A percentile compares a stretch with the other conserved stretches of the same genome.
phyloP scores from a whole-genome alignment of 345 rosid species.

The rapeseed (Brassica napus) region Da-Ae NC_063440.1:26726001-26726500 shows the following conservation, averaged over 20 bases:
- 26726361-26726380: constrained; percentile 39
- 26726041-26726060: too few species aligned
- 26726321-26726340: constrained; percentile 25
- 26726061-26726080: too few species aligned
- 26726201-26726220: not conserved
- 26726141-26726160: too few species aligned
- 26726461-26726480: constrained; percentile 12
- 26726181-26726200: too few species aligned
- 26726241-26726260: constrained; percentile 30
- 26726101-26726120: too few species aligned
- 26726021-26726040: too few species aligned
- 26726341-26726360: constrained; percentile 43
- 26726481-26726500: constrained; percentile 29
- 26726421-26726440: constrained; percentile 31
- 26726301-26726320: constrained; percentile 28
- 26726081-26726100: too few species aligned
- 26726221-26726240: constrained; percentile 15
- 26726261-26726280: not conserved
- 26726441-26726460: constrained; percentile 31
- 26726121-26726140: too few species aligned
- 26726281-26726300: not conserved
- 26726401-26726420: constrained; percentile 41
- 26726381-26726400: constrained; percentile 33
- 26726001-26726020: too few species aligned
- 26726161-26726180: too few species aligned